Conservation (phyloP, 352 stramenopile genomes). For the Discostella stelligera region DNA sequence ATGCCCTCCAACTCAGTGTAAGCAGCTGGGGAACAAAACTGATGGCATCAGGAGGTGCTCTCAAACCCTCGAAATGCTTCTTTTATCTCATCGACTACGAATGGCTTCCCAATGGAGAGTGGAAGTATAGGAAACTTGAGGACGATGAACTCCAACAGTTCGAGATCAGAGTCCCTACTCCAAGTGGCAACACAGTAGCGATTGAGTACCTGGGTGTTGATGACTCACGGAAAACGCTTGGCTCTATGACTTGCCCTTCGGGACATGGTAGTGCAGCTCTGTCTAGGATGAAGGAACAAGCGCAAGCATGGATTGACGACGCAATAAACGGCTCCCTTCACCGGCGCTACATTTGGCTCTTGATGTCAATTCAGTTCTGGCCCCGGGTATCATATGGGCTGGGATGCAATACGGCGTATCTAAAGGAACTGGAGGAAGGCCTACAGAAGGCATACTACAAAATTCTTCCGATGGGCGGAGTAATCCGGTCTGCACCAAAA, state of each 20-base stretch:
- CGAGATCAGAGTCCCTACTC: conserved; percentile 4
- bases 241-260: conserved; percentile 18
- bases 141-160: conserved; percentile 3
- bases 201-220: conserved; percentile 15
- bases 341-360: neutral
- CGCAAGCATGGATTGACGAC: neutral
- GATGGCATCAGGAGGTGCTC: conserved; percentile 5
- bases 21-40: conserved; percentile 9
- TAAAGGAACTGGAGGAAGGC: neutral
- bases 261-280: neutral
- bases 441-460: neutral
- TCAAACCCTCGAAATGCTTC: conserved; percentile 29
- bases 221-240: conserved; percentile 12
- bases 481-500: neutral
- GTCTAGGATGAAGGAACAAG: conserved; percentile 10
- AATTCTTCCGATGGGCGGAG: neutral
- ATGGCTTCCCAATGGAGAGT: neutral
- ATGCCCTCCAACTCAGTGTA: conserved; percentile 8
- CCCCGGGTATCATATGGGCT: conserved; percentile 1
- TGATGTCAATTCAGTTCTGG: conserved; percentile 5
- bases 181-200: neutral
- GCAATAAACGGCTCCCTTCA: neutral
- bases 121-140: conserved; percentile 5
- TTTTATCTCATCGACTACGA: conserved; percentile 11
- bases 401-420: neutral